Conservation (phyloP, 108 stramenopile species). For the Aurantiochytrium sp. region DNA sequence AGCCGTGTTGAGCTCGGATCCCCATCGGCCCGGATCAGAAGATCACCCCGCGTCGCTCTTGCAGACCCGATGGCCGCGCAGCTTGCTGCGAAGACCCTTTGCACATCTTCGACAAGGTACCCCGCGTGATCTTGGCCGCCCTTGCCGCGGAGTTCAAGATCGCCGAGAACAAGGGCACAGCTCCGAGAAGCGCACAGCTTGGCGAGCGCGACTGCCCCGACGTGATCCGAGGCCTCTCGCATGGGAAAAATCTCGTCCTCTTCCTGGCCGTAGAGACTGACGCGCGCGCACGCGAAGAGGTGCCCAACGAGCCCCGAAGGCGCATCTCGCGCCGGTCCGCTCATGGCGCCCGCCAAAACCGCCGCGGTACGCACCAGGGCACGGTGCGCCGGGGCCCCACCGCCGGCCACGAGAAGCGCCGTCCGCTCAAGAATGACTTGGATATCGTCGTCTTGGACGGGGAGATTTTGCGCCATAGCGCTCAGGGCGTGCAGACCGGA, state of each 20-base stretch:
- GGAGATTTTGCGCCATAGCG: background rate
- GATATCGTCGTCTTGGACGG: background rate
- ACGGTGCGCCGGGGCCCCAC: background rate
- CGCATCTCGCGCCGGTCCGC: background rate
- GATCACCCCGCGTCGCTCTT: background rate
- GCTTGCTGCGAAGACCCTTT: background rate
- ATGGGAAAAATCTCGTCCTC: background rate
- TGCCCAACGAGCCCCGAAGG: background rate
- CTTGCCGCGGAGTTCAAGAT: no score
- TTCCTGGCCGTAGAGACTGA: background rate
- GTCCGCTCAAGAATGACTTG: background rate
- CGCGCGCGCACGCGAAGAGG: background rate
- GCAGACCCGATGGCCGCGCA: background rate
- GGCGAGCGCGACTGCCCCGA: background rate
- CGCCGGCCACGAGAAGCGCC: background rate
- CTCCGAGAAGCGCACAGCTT: background rate
- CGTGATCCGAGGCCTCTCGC: background rate
- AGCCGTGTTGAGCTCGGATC: background rate
- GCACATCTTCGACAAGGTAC: background rate
- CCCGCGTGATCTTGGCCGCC: no score
- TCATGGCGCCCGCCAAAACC: background rate
- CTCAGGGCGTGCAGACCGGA: background rate
- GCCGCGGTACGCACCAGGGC: background rate
- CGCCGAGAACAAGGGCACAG: background rate
- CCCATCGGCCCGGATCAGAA: background rate